phyloP scores from a whole-genome alignment of 148 eudicot genomes.

The Cornus controversa region DNA sequence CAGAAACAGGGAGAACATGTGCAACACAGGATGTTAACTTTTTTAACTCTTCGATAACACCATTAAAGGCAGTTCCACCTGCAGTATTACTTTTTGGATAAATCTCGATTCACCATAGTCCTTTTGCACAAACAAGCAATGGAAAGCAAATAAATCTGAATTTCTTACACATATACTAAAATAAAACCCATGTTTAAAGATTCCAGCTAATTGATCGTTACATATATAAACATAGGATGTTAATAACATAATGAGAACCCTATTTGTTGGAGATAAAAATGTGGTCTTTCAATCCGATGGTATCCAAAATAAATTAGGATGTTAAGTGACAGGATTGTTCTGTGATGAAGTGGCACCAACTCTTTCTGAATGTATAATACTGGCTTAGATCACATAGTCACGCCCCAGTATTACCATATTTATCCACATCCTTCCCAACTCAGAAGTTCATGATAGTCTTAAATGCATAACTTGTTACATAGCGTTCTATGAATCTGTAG shows the following conservation, averaged over 20 bases:
- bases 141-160: not conserved
- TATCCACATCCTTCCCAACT: not conserved
- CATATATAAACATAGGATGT: not conserved
- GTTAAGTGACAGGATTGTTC: not conserved
- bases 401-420: too few relatives aligned
- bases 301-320: too few relatives aligned
- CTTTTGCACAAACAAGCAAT: not conserved
- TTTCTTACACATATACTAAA: not conserved
- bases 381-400: too few relatives aligned
- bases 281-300: not conserved
- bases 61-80: slow-evolving; percentile 99
- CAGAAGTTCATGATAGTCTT: not conserved
- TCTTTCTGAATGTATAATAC: not conserved
- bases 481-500: not conserved
- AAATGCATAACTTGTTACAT: not conserved
- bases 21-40: slow-evolving; percentile 85
- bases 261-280: not conserved
- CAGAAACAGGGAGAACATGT: slow-evolving; percentile 97
- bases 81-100: slow-evolving; percentile 19
- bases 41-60: slow-evolving; percentile 94
- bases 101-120: not conserved
- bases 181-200: not conserved
- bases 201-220: not conserved
- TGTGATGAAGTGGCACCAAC: not conserved
- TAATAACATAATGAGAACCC: not conserved